Evolutionary conservation across 257 asterid genomes (phyloP), one percentile per base, ranked within the genome.

Genomic region (Verbena officinalis): DNA sequence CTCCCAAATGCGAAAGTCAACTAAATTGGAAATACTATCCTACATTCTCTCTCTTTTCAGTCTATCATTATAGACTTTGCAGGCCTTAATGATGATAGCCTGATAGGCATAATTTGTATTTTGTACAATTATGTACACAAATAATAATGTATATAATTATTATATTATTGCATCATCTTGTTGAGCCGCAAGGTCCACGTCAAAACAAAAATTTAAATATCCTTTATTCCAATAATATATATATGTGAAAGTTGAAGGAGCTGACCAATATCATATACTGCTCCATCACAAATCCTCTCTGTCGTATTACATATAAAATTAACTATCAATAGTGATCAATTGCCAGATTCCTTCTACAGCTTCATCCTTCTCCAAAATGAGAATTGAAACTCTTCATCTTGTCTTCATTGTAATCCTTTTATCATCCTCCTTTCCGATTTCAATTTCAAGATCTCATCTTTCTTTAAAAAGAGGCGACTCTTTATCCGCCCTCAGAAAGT

Each of bases 401-500:
- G 40, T 43, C 51, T 5, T 75, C 2, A 4, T 73, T 1, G 21
- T 78, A 8, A 11, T 22, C 55, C 15, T 78, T 8, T 17, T 52
- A 13, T 46, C 65, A 13, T 46, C 62, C 19, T 55, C 24, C 20
- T 48, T 59, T 30, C 62, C 69, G 20, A 1, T 40, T 8, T 45
- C 80, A 11, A 46, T 67, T 57, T 73, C 90, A 36, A 69, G 49
- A 54, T 42, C 73, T 6, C 72, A 49, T 19, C 14, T 23, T 7
- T 40, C 23, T 16, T 34, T 84, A 17, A 9, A 42, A 36, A 74
- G 73, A n/a, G 95, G 84, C 14, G 68, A 55, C 13, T 76, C 84
- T n/a, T 52, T 86, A 12, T 80, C 90, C 0, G 90, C 78, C n/a
- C 76, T 59, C 31, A 75, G 61, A 40, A 71, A 73, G 16, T 57